These are phyloP conservation scores for Piper longum DNA, from an alignment of 164 flowering plant genomes.

Conservation along the genomic window DNA sequence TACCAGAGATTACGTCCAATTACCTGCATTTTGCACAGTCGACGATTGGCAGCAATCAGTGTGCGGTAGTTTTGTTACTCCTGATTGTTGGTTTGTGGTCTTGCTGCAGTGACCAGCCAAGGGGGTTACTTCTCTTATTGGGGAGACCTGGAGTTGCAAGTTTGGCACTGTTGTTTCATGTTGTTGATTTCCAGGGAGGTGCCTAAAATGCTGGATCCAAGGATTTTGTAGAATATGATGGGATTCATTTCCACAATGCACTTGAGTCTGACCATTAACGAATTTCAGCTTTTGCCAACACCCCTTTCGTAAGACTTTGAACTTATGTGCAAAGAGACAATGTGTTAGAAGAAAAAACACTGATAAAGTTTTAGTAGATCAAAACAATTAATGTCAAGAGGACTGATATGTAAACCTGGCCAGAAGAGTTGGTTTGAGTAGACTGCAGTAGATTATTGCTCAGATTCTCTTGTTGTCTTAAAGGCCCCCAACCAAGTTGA, in stretches of 20 bases:
- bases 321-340: constrained; percentile 16
- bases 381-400: not conserved
- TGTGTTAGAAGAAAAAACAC: not conserved
- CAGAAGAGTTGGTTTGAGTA: constrained; percentile 14
- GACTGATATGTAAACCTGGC: constrained; percentile 36
- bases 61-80: not conserved
- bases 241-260: constrained; percentile 10
- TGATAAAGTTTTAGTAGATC: not conserved
- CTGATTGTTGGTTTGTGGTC: not conserved
- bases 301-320: constrained; percentile 51
- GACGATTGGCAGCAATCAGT: not conserved
- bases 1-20: not conserved
- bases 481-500: constrained; percentile 14
- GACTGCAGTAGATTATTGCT: constrained; percentile 10
- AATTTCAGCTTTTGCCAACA: constrained; percentile 43
- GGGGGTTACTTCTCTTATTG: not conserved
- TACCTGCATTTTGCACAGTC: not conserved
- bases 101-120: too few relatives aligned
- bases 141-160: constrained; percentile 7
- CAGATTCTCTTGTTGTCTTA: constrained; percentile 8
- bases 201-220: constrained; percentile 41
- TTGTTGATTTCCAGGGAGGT: constrained; percentile 10
- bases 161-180: constrained; percentile 2
- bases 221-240: constrained; percentile 22
- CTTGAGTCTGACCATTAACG: constrained; percentile 15